Base-by-base conservation (phyloP, 345 rosid genomes). In the Dipteronia dyeriana region DNA sequence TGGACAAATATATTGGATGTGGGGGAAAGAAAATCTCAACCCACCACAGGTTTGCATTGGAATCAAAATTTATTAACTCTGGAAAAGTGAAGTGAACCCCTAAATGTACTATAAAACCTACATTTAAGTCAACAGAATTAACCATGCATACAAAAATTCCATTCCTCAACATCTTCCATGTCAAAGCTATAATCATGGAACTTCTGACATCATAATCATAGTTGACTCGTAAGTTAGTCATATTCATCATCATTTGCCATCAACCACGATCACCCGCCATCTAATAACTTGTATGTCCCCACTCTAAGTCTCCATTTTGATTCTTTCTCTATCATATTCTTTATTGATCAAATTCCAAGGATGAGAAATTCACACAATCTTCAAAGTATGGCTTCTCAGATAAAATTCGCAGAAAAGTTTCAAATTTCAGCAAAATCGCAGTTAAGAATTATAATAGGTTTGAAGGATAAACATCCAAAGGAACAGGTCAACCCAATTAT, bases 351-450 rank as follows among this genome's bases (percentile, higher is more conserved):
- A 70, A 26, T 23, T 7, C 64, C 64, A 71, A n/a, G 29, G 41
- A 57, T n/a, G 75, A n/a, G 6, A 34, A 34, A 71, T 11, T 57
- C 75, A 72, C 53, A 57, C 53, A 57, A 59, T 57, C 75, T 72
- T 38, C 61, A 26, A 51, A 25, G 73, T 59, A 59, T 3, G 22
- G 20, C 25, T 25, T 70, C 26, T 59, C 63, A 59, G 11, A 70
- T 34, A 29, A 47, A 57, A 53, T 62, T 25, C 23, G 2, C 73
- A 38, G 20, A 57, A 57, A 38, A 72, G 29, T 39, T 31, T 34
- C 29, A 72, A 38, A n/a, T 22, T 57, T 57, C 19, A 34, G 64
- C 17, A 16, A 56, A 38, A 38, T n/a, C 66, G 38, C 53, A 5
- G 26, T 39, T 72, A 34, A 57, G n/a, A 31, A 38, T 22, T 70